Conservation (phyloP, 192 early-diverging fungal genomes). For the Backusella psychrophila region DNA sequence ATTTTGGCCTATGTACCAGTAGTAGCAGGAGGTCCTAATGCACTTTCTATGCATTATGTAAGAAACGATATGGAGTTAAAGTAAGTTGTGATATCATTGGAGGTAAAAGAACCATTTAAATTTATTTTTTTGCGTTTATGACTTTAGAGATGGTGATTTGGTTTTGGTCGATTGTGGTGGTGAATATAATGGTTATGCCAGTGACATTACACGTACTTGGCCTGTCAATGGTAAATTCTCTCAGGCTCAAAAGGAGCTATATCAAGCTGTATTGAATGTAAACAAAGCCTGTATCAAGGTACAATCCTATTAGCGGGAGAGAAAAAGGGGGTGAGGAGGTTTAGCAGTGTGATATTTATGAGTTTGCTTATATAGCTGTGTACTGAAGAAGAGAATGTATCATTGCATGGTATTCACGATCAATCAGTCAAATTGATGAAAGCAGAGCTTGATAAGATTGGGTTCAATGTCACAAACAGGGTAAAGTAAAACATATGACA, state of each 20-base stretch:
- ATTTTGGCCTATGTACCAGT: constrained; percentile 94
- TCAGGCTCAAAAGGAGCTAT: constrained; percentile 75
- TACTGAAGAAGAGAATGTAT: constrained; percentile 48
- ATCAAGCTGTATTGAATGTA: constrained; percentile 78
- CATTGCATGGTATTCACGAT: constrained; percentile 85
- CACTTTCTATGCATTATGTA: constrained; percentile 94
- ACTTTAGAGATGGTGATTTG: constrained; percentile 69
- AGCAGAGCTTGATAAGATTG: constrained; percentile 68
- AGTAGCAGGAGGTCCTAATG: constrained; percentile 89
- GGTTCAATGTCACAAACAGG: constrained; percentile 56
- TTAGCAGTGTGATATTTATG: neutral
- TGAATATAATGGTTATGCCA: constrained; percentile 86
- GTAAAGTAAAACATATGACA: constrained; percentile 26
- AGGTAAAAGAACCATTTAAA: neutral
- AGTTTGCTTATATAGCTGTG: constrained; percentile 38
- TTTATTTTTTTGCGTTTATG: neutral
- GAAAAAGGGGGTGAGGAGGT: neutral
- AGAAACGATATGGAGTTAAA: constrained; percentile 69
- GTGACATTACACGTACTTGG: constrained; percentile 93
- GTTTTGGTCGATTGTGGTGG: constrained; percentile 91
- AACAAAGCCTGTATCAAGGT: constrained; percentile 86
- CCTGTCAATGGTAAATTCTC: constrained; percentile 88
- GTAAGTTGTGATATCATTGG: constrained; percentile 20
- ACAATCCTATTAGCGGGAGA: constrained; percentile 6
- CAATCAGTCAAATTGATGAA: constrained; percentile 66